Evolutionary conservation across 345 rosid genomes (phyloP).

Genomic region (Citrus medica): DNA sequence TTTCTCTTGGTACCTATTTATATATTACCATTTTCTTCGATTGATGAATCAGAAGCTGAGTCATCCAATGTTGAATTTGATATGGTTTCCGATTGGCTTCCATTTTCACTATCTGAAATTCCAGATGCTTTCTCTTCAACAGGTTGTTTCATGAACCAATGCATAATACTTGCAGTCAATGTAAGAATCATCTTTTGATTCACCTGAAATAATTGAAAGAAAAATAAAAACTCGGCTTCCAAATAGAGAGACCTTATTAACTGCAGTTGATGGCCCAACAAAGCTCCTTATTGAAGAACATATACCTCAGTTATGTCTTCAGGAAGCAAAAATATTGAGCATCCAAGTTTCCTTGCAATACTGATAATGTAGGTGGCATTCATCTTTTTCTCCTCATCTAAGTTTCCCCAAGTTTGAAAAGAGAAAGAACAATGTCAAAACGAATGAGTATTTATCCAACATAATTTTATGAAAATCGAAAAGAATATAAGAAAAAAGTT

Average conservation of each 20-base stretch:
- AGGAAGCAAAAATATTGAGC: constrained; percentile 93
- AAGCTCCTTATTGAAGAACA: neutral
- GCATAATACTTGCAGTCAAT: constrained; percentile 87
- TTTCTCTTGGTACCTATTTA: neutral
- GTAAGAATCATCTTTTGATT: constrained; percentile 98
- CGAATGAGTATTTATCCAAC: neutral
- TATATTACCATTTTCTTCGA: constrained; percentile 48
- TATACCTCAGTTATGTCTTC: constrained; percentile 93
- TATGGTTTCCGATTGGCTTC: constrained; percentile 43
- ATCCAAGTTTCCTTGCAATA: constrained; percentile 90
- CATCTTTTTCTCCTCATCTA: constrained; percentile 96
- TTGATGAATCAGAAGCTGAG: constrained; percentile 75
- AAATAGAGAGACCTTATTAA: neutral
- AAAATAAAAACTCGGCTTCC: too few species aligned
- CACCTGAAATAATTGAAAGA: constrained; percentile 42
- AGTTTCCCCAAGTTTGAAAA: constrained; percentile 10
- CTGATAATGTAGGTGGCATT: constrained; percentile 94
- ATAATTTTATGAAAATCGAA: neutral
- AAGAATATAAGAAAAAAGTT: neutral
- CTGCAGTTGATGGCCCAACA: neutral
- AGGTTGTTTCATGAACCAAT: constrained; percentile 87
- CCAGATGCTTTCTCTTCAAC: constrained; percentile 53
- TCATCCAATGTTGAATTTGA: constrained; percentile 80
- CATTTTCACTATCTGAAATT: constrained; percentile 65
- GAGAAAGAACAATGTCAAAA: neutral